Base-by-base conservation (phyloP, 129 eudicot genomes). In the Heracleum sosnowskyi region DNA sequence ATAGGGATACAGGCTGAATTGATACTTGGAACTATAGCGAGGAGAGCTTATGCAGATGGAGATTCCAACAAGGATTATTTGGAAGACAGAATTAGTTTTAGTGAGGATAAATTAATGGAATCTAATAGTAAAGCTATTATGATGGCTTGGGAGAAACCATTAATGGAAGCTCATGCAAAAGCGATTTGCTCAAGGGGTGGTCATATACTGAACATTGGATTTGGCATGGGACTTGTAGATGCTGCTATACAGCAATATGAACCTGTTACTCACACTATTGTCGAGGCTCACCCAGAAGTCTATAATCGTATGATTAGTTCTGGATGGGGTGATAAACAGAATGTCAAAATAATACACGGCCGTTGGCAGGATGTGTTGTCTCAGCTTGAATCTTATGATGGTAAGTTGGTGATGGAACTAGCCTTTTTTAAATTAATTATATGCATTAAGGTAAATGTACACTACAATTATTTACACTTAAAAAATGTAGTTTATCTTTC, bases 61-160 rank as follows among this genome's bases (percentile, higher is more conserved):
- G 86, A 86, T 45, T 39, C 81, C 44, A 83, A 83, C 77, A 93
- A 78, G 60, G 87, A 85, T 68, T 95, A 95, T 76, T 90, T 95
- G 76, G 96, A 95, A 29, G 99, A 95, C 81, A 90, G 99, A 77
- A 88, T 95, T 60, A 87, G 86, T 70, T 95, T 95, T 79, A 95
- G 99, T 36, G 99, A 95, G 84, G 97, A 95, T 86, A 95, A 95
- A 84, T 83, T 95, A 69, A 92, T 95, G 99, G 99, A 95, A 77
- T 78, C 99, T 9, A 77, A 89, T 75, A 90, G 93, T 87, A 92
- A 95, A 81, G 99, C 97, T 69, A 86, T 95, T 31, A 92, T 95
- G 99, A 95, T 95, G 96, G 99, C 91, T 29, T 91, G 97, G 97
- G 98, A 94, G 90, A 90, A 87, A 81, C 97, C 97, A 64, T 78